Base-by-base conservation (phyloP, 2,329 filamentous ascomycete species). In the Colletotrichum sojae region DNA sequence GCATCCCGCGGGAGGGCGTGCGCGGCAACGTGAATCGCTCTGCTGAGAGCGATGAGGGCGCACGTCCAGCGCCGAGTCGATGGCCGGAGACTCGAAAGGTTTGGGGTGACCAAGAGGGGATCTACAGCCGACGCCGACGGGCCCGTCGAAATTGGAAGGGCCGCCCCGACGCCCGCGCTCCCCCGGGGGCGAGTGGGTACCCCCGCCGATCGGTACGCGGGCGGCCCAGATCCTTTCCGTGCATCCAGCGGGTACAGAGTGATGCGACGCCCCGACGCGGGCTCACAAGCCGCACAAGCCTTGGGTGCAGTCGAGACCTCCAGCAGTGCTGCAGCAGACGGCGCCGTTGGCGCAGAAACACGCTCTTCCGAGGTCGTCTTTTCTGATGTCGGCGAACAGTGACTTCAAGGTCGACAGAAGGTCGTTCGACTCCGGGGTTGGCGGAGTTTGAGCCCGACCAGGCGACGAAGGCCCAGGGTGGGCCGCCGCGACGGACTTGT, bases 261-360 rank as follows among this genome's bases (percentile, higher is more conserved):
- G 31, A 16, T 20, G 31, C 20, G 13, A 45, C 36, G 31, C 31
- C 31, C 4, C 15, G 15, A 20, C 27, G 8, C 12, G 22, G n/a
- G 16, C 25, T 72, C 71, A 77, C 27, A 78, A 69, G 4, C 77
- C 74, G 51, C 77, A 79, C 22, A 73, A 67, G n/a, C 76, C 77
- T 56, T 73, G 72, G 15, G 72, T 72, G 70, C 77, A 78, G 56
- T 73, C 70, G 43, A 75, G 61, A 15, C 75, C 71, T 6, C 70
- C 63, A 13, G 31, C 36, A 0, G 69, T 51, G 51, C 72, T 72
- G 68, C 77, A 78, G 70, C 77, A 78, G 52, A 78, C 63, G 3
- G 71, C 71, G 4, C 75, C 76, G 16, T 72, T 75, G 2, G 74
- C 75, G 36, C 76, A 78, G 57, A 78, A 78, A 55, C 77, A 78